These are phyloP conservation scores for Colletotrichum nymphaeae DNA, from an alignment of 2,329 filamentous ascomycete genomes.

Conservation along the genomic window DNA sequence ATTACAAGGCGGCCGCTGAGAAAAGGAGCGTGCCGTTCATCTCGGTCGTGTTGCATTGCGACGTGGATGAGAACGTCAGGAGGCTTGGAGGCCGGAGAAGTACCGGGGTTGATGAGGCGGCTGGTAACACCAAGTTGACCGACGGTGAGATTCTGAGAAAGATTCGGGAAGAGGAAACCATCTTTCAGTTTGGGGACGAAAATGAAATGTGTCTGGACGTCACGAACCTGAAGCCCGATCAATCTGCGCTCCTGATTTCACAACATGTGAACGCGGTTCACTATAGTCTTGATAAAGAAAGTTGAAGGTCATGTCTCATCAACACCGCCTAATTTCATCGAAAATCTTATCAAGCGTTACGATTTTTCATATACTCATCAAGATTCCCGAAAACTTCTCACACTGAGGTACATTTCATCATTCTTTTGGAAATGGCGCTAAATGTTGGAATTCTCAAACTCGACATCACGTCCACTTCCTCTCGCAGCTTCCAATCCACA, in stretches of 20 bases:
- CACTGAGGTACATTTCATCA: background rate
- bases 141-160: conserved; percentile 37
- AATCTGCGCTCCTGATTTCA: conserved; percentile 37
- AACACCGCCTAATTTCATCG: background rate
- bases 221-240: conserved; percentile 39
- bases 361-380: background rate
- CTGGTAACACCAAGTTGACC: conserved; percentile 38
- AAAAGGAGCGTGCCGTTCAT: conserved; percentile 40
- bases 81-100: conserved; percentile 24
- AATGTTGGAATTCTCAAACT: background rate
- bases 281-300: background rate
- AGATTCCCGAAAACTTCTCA: fast-evolving
- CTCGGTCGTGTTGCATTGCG: conserved; percentile 43
- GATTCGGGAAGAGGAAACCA: conserved; percentile 38
- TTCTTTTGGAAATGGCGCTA: background rate
- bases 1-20: conserved; percentile 39
- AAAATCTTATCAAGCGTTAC: background rate
- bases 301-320: background rate
- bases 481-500: conserved; percentile 59
- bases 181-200: conserved; percentile 39
- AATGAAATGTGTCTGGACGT: conserved; percentile 40
- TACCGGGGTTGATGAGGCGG: conserved; percentile 18
- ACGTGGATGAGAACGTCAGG: conserved; percentile 41
- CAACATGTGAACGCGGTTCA: conserved; percentile 11
- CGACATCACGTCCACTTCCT: conserved; percentile 45